Base-by-base conservation (phyloP, 169 alveolate genomes). In the Cyclospora cayetanensis region DNA sequence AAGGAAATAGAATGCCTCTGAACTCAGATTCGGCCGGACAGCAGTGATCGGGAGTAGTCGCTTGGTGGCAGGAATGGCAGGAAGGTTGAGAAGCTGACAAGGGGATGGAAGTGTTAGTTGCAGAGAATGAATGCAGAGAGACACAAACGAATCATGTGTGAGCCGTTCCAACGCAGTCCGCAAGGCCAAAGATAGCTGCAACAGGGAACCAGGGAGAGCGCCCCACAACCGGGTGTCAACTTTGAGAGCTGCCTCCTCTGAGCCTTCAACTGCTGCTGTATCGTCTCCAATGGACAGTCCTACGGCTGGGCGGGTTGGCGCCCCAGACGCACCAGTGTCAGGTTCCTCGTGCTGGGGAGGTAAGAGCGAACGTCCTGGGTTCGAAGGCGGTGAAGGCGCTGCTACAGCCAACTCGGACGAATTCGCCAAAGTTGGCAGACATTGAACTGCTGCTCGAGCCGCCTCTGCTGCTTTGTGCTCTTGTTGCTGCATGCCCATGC, bases 61-160 rank as follows among this genome's bases (percentile, higher is more conserved):
- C 35, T 43, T 77, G 66, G 70, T 15, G 42, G 88, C 88, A 25
- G 88, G 88, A 9, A 77, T 70, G 27, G 88, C 88, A 31, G 88
- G 88, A 43, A 77, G 88, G 31, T 29, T 77, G 43, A 77, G 72
- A n/a, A 77, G 66, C 46, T 77, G 88, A 37, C 88, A 43, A 22
- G 88, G 88, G 46, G 88, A 77, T 18, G 88, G 88, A 42, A 88
- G 70, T 34, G 93, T 70, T 39, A 88, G 39, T 52, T 88, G 93
- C 39, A 88, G 88, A 2, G 93, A 88, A 4, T 88, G 88, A 20
- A 88, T 74, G 5, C 89, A 63, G 31, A 88, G 88, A 9, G 93
- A 88, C 2, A 65, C 66, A 46, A 72, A 77, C 11, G 72, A 25
- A 35, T 77, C 88, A 37, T 77, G 88, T 0, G 72, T 46, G 27